Evolutionary conservation across 176 grass and related monocot genomes (phyloP).

Genomic region (Hordeum vulgare): DNA sequence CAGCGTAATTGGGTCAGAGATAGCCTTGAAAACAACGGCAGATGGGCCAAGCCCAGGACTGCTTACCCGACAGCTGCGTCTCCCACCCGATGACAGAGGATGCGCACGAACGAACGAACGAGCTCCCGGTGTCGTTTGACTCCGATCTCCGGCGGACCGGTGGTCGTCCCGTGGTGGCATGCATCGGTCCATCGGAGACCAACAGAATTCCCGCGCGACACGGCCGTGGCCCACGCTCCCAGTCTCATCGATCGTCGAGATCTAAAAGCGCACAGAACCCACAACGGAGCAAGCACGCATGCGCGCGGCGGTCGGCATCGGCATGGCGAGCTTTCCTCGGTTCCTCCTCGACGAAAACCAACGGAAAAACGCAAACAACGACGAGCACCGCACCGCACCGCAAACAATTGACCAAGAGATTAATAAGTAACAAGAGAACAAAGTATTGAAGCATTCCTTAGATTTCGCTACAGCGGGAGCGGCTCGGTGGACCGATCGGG

Average conservation of each 20-base stretch:
- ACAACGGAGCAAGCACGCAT: background rate
- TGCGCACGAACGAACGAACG: slow-evolving; percentile 1
- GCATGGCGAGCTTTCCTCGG: background rate
- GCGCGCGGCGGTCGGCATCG: background rate
- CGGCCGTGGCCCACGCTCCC: background rate
- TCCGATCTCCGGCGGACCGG: background rate
- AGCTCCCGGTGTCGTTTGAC: slow-evolving; percentile 12
- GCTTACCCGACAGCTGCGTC: background rate
- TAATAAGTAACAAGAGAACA: background rate
- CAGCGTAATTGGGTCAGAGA: no score
- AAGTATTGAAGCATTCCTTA: no score
- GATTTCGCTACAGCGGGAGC: background rate
- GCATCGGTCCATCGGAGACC: no score
- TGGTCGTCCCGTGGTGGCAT: background rate
- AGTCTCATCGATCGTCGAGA: background rate
- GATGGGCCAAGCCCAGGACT: no score
- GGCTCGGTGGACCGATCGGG: background rate
- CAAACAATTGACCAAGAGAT: no score
- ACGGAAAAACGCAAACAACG: background rate
- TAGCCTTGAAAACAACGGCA: no score
- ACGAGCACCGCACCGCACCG: background rate
- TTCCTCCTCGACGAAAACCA: background rate
- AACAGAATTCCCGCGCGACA: background rate
- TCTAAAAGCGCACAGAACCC: background rate
- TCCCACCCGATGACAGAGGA: background rate